These are phyloP conservation scores for Fusarium floridanum DNA, from an alignment of 2,329 filamentous ascomycete species.

Conservation along the genomic window DNA sequence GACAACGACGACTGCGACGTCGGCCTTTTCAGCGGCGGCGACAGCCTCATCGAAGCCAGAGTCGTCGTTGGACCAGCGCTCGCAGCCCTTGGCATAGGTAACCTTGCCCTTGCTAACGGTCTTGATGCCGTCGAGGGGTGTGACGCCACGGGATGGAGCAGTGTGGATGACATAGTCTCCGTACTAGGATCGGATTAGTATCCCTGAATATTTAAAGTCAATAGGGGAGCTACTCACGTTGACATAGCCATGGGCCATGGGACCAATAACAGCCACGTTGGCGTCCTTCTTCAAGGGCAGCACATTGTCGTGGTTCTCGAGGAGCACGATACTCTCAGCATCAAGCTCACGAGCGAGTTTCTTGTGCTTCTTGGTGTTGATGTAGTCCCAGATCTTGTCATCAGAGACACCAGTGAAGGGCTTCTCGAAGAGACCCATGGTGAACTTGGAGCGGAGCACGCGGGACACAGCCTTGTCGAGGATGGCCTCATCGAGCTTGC, in stretches of 20 bases:
- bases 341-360: conserved; percentile 73
- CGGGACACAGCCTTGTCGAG: conserved; percentile 77
- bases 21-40: conserved; percentile 73
- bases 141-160: conserved; percentile 74
- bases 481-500: conserved; percentile 68
- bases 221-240: conserved; percentile 63
- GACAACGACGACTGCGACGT: conserved; percentile 79
- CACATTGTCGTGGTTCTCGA: conserved; percentile 68
- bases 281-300: conserved; percentile 72
- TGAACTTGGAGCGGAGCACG: conserved; percentile 76
- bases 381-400: conserved; percentile 67
- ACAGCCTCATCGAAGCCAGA: conserved; percentile 76
- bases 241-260: conserved; percentile 79
- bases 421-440: conserved; percentile 77
- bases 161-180: conserved; percentile 80
- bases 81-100: conserved; percentile 77
- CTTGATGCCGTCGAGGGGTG: conserved; percentile 77
- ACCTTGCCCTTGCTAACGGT: conserved; percentile 70
- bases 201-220: neutral
- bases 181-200: conserved; percentile 58
- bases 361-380: conserved; percentile 72
- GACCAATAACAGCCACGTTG: conserved; percentile 80
- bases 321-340: conserved; percentile 71
- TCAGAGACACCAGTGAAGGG: conserved; percentile 72
- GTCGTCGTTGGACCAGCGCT: conserved; percentile 78